A percentile compares a stretch with the other conserved stretches of the same genome.
phyloP scores from a whole-genome alignment of 768 basidiomycete species.

The Guyanaporus albipodus region DNA sequence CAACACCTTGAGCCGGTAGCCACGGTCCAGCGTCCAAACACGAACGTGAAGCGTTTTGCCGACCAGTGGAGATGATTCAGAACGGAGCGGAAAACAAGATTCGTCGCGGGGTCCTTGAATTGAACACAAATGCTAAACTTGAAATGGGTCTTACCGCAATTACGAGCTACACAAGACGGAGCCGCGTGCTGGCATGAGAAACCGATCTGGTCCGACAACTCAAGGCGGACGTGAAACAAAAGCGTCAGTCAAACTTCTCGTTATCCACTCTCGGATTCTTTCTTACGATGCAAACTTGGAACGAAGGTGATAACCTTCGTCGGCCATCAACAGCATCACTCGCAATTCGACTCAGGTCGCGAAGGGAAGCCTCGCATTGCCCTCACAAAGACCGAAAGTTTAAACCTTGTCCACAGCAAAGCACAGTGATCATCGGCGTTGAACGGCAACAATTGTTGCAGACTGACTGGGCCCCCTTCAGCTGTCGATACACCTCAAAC shows the following conservation, averaged over 20 bases:
- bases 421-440: no score
- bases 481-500: no score
- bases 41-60: constrained; percentile 8
- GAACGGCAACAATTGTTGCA: no score
- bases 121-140: constrained; percentile 3
- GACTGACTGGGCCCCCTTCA: no score
- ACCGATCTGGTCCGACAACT: constrained; percentile 13
- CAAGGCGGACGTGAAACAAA: constrained; percentile 18
- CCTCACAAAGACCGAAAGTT: no score
- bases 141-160: constrained; percentile 1
- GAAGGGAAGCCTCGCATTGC: constrained; percentile 19
- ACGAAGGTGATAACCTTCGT: constrained; percentile 26
- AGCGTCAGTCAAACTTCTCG: background rate
- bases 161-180: constrained; percentile 1
- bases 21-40: constrained; percentile 18
- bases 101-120: constrained; percentile 11
- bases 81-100: constrained; percentile 16
- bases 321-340: constrained; percentile 23
- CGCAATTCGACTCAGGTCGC: constrained; percentile 7
- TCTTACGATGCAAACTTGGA: constrained; percentile 22
- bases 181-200: constrained; percentile 17
- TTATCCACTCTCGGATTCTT: constrained; percentile 12
- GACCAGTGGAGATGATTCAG: constrained; percentile 6
- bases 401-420: no score
- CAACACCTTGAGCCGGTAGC: constrained; percentile 19